Evolutionary conservation across 1,284 basidiomycete species (phyloP).

Genomic region (Ceratobasidium sp.): DNA sequence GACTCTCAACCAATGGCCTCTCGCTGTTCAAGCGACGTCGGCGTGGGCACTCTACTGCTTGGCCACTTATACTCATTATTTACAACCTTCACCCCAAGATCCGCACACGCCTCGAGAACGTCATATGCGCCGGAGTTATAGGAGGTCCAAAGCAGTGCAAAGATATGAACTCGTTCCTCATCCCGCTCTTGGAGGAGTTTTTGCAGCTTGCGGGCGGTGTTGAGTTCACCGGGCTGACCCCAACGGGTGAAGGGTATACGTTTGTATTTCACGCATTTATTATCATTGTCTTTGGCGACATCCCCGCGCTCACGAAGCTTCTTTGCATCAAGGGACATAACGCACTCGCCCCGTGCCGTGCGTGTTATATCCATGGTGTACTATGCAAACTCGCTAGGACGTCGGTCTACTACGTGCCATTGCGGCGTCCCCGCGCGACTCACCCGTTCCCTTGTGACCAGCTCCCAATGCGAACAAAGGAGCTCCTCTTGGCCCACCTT

Average conservation of each 20-base stretch:
- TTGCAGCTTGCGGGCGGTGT: slow-evolving; percentile 37
- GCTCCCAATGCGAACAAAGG: slow-evolving; percentile 40
- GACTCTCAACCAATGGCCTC: slow-evolving; percentile 39
- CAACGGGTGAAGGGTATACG: not conserved
- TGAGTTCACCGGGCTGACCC: slow-evolving; percentile 5
- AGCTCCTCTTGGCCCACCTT: slow-evolving; percentile 3
- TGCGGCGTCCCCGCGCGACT: not conserved
- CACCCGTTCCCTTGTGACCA: not conserved
- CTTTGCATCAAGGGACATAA: slow-evolving; percentile 43
- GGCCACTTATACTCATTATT: slow-evolving; percentile 37
- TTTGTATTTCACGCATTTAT: slow-evolving; percentile 42
- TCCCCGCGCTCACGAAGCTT: slow-evolving; percentile 41
- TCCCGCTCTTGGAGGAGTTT: slow-evolving; percentile 31
- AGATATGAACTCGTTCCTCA: slow-evolving; percentile 10
- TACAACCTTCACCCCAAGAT: slow-evolving; percentile 39
- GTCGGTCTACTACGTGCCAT: slow-evolving; percentile 32
- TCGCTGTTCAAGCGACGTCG: slow-evolving; percentile 25
- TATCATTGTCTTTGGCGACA: slow-evolving; percentile 40
- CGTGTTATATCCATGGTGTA: slow-evolving; percentile 46
- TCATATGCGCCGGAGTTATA: slow-evolving; percentile 37
- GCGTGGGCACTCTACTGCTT: slow-evolving; percentile 21
- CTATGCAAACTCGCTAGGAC: slow-evolving; percentile 11
- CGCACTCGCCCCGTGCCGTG: slow-evolving; percentile 39
- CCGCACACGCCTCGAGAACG: slow-evolving; percentile 25
- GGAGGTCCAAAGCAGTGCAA: slow-evolving; percentile 32